Evolutionary conservation across 148 eudicot species (phyloP).

Genomic region (Fallopia convolvulus): DNA sequence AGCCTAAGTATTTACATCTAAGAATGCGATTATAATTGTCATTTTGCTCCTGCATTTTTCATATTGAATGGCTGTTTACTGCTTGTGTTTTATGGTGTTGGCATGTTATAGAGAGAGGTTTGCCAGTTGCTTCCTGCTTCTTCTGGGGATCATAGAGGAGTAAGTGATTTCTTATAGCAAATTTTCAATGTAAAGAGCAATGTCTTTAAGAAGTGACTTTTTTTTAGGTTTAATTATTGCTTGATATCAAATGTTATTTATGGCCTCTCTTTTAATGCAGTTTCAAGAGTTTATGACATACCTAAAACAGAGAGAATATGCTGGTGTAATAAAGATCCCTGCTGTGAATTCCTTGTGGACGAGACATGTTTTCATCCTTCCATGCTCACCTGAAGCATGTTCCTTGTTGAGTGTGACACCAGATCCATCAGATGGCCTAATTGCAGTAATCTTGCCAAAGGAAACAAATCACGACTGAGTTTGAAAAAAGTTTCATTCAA

Average conservation of each 20-base stretch:
- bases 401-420: conserved; percentile 61
- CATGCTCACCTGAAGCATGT: conserved; percentile 59
- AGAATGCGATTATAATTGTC: no score
- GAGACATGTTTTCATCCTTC: conserved; percentile 80
- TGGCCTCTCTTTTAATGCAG: conserved; percentile 28
- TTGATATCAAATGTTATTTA: background rate
- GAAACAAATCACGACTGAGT: conserved; percentile 50
- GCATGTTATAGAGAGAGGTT: conserved; percentile 68
- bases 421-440: conserved; percentile 55
- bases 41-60: background rate
- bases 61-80: conserved; percentile 1
- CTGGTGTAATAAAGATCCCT: conserved; percentile 88
- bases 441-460: conserved; percentile 80
- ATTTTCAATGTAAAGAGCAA: background rate
- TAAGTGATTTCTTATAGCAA: conserved; percentile 40
- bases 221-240: background rate
- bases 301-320: conserved; percentile 94
- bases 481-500: background rate
- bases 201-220: background rate
- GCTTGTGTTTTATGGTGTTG: conserved; percentile 22
- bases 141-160: conserved; percentile 82
- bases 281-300: conserved; percentile 86
- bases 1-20: no score
- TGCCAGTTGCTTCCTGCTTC: conserved; percentile 80
- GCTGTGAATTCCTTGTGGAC: conserved; percentile 65